These are phyloP conservation scores for Phaeoacremonium minimum DNA, from an alignment of 2,329 filamentous ascomycete genomes.

Conservation along the genomic window DNA sequence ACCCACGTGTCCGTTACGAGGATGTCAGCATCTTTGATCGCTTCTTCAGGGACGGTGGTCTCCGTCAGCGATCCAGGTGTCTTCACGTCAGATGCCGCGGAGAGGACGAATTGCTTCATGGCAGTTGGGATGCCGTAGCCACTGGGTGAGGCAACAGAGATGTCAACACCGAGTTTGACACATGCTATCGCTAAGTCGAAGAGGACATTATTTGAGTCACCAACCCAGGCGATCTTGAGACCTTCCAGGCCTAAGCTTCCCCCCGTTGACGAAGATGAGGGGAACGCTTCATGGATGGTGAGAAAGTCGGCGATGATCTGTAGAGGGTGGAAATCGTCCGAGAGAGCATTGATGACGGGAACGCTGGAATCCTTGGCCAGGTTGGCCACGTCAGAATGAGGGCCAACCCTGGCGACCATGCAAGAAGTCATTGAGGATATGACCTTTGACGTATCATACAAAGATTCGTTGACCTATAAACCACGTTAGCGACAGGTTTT, in stretches of 20 bases:
- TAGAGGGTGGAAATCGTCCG: conserved; percentile 87
- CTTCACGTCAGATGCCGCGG: conserved; percentile 52
- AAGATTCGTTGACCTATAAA: conserved; percentile 76
- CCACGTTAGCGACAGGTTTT: not conserved
- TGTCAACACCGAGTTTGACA: conserved; percentile 79
- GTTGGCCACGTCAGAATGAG: conserved; percentile 69
- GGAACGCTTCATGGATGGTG: conserved; percentile 79
- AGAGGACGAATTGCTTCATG: conserved; percentile 70
- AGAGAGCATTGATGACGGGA: conserved; percentile 83
- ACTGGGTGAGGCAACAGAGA: conserved; percentile 80
- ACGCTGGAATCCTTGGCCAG: conserved; percentile 71
- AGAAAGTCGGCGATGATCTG: conserved; percentile 93
- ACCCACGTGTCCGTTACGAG: conserved; percentile 98
- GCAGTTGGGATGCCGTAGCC: conserved; percentile 75
- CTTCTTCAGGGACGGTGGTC: conserved; percentile 79
- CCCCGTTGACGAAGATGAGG: conserved; percentile 31
- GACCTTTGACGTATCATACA: conserved; percentile 88
- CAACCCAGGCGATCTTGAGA: conserved; percentile 91
- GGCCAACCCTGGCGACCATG: conserved; percentile 75
- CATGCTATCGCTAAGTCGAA: conserved; percentile 89
- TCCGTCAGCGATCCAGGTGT: conserved; percentile 66
- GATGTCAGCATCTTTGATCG: conserved; percentile 78
- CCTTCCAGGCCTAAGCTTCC: conserved; percentile 66
- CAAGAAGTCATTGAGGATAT: conserved; percentile 91
- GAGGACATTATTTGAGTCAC: conserved; percentile 94